Conservation (phyloP, 177 flowering plant genomes). For the Telopea speciosissima region DNA sequence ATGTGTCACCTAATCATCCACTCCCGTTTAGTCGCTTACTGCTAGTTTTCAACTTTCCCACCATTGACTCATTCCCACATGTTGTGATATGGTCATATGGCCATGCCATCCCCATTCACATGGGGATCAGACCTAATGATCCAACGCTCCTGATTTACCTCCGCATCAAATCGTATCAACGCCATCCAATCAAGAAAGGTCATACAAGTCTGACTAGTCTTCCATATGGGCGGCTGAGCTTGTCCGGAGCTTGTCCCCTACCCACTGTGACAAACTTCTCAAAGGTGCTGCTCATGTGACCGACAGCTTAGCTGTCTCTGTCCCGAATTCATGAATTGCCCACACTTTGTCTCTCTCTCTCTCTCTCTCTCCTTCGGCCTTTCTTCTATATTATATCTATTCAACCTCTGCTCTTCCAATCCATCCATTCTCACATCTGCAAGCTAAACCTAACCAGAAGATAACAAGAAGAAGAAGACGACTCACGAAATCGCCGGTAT, state of each 20-base stretch:
- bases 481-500: background rate
- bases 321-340: conserved; percentile 41
- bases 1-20: too few relatives aligned
- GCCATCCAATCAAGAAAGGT: conserved; percentile 18
- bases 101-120: background rate
- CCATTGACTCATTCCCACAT: background rate
- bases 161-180: conserved; percentile 24
- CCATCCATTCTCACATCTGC: too few relatives aligned
- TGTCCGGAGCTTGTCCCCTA: conserved; percentile 41
- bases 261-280: conserved; percentile 13
- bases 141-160: conserved; percentile 27
- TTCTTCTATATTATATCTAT: too few relatives aligned
- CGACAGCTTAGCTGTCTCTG: conserved; percentile 58
- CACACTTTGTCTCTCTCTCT: too few relatives aligned
- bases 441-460: too few relatives aligned
- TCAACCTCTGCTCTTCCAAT: too few relatives aligned
- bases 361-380: too few relatives aligned
- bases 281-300: conserved; percentile 42
- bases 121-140: background rate
- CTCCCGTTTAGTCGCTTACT: too few relatives aligned
- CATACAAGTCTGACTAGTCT: background rate
- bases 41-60: too few relatives aligned
- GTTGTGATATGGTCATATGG: too few relatives aligned
- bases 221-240: conserved; percentile 25
- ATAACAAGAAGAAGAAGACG: too few relatives aligned